Conservation (phyloP, 225 moss, liverwort and hornwort species). For the Ulota crispa region DNA sequence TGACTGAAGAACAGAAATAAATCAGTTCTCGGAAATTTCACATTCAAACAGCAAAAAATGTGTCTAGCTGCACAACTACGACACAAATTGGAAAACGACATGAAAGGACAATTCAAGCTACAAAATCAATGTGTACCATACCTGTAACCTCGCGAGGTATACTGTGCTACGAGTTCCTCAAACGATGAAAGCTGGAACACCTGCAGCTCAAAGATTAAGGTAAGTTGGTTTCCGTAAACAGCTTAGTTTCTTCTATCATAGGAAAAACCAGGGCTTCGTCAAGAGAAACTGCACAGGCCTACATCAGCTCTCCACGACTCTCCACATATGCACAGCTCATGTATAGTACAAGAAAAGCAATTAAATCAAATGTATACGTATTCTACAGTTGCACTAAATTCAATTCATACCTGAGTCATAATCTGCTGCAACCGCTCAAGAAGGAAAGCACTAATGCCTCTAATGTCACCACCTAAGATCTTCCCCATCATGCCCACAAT, state of each 20-base stretch:
- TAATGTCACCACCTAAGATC: slow-evolving; percentile 65
- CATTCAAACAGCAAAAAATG: neutral
- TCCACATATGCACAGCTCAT: neutral
- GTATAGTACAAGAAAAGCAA: neutral
- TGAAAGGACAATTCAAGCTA: neutral
- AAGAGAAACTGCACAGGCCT: neutral
- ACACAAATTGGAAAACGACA: neutral
- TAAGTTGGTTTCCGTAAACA: slow-evolving; percentile 2
- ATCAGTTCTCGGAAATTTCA: slow-evolving; percentile 9
- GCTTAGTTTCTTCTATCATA: neutral
- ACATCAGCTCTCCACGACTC: slow-evolving; percentile 10
- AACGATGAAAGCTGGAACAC: slow-evolving; percentile 73
- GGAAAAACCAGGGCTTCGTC: neutral
- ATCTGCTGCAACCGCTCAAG: slow-evolving; percentile 57
- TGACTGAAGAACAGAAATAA: slow-evolving; percentile 48
- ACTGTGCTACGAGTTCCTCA: slow-evolving; percentile 82
- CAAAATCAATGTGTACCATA: slow-evolving; percentile 28
- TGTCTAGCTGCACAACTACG: neutral
- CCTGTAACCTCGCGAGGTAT: slow-evolving; percentile 82
- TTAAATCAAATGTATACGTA: neutral
- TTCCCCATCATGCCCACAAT: slow-evolving; percentile 92
- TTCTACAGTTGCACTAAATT: neutral
- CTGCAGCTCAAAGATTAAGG: slow-evolving; percentile 42
- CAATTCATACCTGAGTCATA: slow-evolving; percentile 51
- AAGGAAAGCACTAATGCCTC: slow-evolving; percentile 75